Conservation (phyloP, 768 basidiomycete genomes). For the Leccinum longicurvipes region DNA sequence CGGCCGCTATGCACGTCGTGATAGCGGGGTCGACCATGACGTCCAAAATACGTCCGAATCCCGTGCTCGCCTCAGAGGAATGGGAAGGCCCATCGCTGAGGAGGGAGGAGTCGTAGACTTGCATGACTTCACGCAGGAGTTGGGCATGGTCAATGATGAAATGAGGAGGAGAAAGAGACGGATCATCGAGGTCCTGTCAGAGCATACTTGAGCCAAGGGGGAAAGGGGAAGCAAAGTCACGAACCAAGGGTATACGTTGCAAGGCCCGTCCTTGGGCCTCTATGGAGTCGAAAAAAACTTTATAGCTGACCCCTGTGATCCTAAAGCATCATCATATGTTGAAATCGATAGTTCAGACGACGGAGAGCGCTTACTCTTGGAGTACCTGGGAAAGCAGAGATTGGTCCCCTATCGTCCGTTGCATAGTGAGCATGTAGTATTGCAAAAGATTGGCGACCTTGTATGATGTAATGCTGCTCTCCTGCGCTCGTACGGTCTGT, state of each 20-base stretch:
- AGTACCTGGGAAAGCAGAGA: conserved; percentile 75
- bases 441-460: conserved; percentile 93
- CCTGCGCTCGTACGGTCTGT: conserved; percentile 91
- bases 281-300: conserved; percentile 85
- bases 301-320: conserved; percentile 76
- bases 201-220: background rate
- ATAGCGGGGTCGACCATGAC: conserved; percentile 83
- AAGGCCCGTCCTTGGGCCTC: conserved; percentile 76
- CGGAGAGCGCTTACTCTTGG: conserved; percentile 57
- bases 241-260: conserved; percentile 50
- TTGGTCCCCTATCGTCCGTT: conserved; percentile 82
- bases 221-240: conserved; percentile 11
- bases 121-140: conserved; percentile 84
- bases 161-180: conserved; percentile 68
- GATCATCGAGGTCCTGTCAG: conserved; percentile 62
- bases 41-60: conserved; percentile 56
- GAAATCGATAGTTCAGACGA: background rate
- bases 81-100: conserved; percentile 45
- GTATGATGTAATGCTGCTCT: conserved; percentile 88
- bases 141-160: conserved; percentile 79
- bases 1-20: conserved; percentile 65
- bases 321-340: conserved; percentile 36
- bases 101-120: conserved; percentile 84
- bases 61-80: conserved; percentile 8
- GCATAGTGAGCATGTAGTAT: conserved; percentile 93